Evolutionary conservation across 2,329 filamentous ascomycete genomes (phyloP).

Genomic region (Colletotrichum horii): DNA sequence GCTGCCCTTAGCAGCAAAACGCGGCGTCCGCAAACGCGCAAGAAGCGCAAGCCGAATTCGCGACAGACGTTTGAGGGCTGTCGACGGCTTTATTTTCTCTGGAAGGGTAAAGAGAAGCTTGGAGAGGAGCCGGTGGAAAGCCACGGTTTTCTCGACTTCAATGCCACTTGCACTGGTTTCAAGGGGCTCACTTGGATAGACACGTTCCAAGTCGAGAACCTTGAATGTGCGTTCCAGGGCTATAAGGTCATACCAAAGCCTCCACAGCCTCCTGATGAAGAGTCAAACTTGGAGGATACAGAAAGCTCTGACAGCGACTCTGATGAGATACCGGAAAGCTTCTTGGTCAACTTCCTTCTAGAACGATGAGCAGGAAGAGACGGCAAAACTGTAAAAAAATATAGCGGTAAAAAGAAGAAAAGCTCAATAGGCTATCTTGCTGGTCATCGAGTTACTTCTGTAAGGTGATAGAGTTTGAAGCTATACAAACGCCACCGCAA

Average conservation of each 20-base stretch:
- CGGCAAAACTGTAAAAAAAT: neutral
- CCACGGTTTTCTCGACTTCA: neutral
- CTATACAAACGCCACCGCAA: neutral
- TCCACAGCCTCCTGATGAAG: neutral
- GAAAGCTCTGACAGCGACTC: neutral
- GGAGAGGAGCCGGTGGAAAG: neutral
- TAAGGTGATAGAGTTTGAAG: too few relatives aligned
- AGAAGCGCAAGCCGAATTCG: neutral
- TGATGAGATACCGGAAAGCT: neutral
- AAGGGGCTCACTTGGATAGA: neutral
- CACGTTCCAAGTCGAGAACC: neutral
- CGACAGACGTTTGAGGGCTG: neutral
- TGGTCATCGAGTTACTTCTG: neutral
- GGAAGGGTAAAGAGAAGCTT: neutral
- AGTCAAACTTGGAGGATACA: neutral
- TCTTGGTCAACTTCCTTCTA: neutral
- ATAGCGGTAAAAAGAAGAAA: neutral
- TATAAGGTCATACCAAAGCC: neutral
- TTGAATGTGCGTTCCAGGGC: neutral
- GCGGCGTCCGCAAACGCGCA: neutral
- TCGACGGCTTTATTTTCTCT: neutral
- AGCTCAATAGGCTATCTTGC: neutral
- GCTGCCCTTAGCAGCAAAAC: neutral
- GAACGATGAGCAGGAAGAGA: neutral
- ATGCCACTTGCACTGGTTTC: neutral